Percentiles rank a stretch among this genome's conserved stretches.
These are phyloP conservation scores for Calamus simplicifolius DNA, from an alignment of 176 grass and related monocot species.

Conservation along the genomic window DNA sequence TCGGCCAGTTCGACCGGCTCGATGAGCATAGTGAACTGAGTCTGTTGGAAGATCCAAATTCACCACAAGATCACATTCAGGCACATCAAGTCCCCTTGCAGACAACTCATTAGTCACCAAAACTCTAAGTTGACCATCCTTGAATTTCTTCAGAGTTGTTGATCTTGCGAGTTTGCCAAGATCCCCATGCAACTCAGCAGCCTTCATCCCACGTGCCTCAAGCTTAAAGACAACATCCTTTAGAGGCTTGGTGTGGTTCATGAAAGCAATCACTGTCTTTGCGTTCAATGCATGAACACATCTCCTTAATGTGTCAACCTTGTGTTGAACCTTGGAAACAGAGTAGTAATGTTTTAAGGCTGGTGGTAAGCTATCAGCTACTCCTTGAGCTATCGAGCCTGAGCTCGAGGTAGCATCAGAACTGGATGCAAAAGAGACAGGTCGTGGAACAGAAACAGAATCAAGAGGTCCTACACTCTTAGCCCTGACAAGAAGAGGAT, in stretches of 20 bases:
- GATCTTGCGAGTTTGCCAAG: slow-evolving; percentile 80
- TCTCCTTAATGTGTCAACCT: slow-evolving; percentile 80
- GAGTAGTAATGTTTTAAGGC: slow-evolving; percentile 77
- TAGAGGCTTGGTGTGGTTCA: slow-evolving; percentile 86
- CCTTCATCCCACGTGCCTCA: slow-evolving; percentile 77
- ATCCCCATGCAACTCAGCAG: slow-evolving; percentile 75
- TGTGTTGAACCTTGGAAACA: slow-evolving; percentile 75
- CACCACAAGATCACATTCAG: slow-evolving; percentile 89
- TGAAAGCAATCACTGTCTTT: slow-evolving; percentile 74
- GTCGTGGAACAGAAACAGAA: slow-evolving; percentile 24
- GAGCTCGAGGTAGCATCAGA: slow-evolving; percentile 22
- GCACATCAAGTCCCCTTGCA: slow-evolving; percentile 81
- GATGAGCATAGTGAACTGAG: slow-evolving; percentile 82
- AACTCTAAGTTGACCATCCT: slow-evolving; percentile 73
- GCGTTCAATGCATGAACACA: slow-evolving; percentile 77
- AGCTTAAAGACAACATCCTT: slow-evolving; percentile 98
- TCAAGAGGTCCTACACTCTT: slow-evolving; percentile 72
- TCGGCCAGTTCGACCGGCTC: slow-evolving; percentile 77
- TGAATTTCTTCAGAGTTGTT: slow-evolving; percentile 80
- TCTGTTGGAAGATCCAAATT: slow-evolving; percentile 96
- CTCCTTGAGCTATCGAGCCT: slow-evolving; percentile 47
- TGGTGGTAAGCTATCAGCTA: slow-evolving; percentile 73
- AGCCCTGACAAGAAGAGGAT: slow-evolving; percentile 73
- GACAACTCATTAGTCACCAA: slow-evolving; percentile 85
- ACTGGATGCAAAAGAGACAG: slow-evolving; percentile 22